These are phyloP conservation scores for Arabidopsis arenosa DNA, from an alignment of 345 rosid genomes.

Conservation along the genomic window DNA sequence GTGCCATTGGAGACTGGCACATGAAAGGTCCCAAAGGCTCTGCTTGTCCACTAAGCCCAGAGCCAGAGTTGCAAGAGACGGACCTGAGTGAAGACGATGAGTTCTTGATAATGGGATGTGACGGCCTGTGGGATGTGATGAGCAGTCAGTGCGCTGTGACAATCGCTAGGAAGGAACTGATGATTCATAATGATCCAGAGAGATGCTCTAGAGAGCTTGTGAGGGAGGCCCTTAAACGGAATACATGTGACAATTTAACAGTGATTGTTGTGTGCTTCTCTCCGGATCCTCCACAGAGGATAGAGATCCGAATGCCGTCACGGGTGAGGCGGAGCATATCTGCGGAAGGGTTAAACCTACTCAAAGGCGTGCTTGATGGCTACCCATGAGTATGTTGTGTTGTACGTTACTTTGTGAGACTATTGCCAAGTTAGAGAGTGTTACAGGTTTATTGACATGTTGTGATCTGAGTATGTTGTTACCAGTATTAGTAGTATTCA, in stretches of 20 bases:
- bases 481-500: constrained; percentile 32
- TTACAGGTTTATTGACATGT: constrained; percentile 19
- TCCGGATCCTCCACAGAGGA: constrained; percentile 79
- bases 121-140: constrained; percentile 99
- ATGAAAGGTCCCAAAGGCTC: constrained; percentile 95
- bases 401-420: constrained; percentile 31
- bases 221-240: constrained; percentile 80
- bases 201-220: constrained; percentile 94
- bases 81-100: constrained; percentile 83
- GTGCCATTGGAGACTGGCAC: constrained; percentile 99
- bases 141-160: constrained; percentile 95
- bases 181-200: constrained; percentile 95
- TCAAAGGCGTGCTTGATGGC: constrained; percentile 81
- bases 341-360: constrained; percentile 80
- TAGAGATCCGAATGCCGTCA: constrained; percentile 63
- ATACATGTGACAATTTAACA: constrained; percentile 83
- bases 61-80: constrained; percentile 83
- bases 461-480: constrained; percentile 35
- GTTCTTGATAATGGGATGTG: constrained; percentile 96
- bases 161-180: constrained; percentile 77
- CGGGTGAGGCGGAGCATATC: constrained; percentile 86
- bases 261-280: constrained; percentile 87
- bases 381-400: constrained; percentile 49
- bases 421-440: constrained; percentile 34
- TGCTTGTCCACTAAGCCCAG: constrained; percentile 84